Base-by-base conservation (phyloP, 257 asterid species). In the Nemophila menziesii region DNA sequence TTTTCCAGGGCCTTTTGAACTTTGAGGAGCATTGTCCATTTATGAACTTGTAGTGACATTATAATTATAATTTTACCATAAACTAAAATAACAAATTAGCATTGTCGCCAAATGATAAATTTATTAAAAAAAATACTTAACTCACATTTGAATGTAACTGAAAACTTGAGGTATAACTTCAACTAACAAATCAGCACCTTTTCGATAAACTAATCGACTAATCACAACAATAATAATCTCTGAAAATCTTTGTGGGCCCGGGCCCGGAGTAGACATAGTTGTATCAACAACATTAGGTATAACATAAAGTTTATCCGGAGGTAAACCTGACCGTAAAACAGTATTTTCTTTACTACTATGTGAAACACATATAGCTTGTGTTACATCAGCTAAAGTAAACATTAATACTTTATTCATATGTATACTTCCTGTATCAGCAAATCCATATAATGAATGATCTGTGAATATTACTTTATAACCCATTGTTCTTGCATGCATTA, bases 401-500 rank as follows among this genome's bases (percentile, higher is more conserved):
- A 80, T 96, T 72, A 90, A 60, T 17, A 90, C 96, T 73, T 90
- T 90, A 77, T 90, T 85, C 98, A 85, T 85, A 69, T 90, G 94
- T 74, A 85, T 80, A 56, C 98, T 89, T 54, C 96, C 94, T 63
- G 72, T 79, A 37, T 89, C 98, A 58, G 92, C 85, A 70, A 89
- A 89, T 13, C 98, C 98, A 61, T 90, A 90, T 26, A 90, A 93
- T 34, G 98, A 90, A 74, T 90, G 96, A 73, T 90, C 96, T 5
- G 98, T 89, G 60, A 89, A 89, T 47, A 89, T 82, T 57, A 84
- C 98, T 77, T 65, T 81, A 79, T 72, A 84, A 6, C 96, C 93
- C 96, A 89, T 84, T 1, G 96, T 90, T n/a, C 94, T 86, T 18
- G 98, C 96, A 5, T 90, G 94, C 93, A 90, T 85, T 39, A 90